Base-by-base conservation (phyloP, 2,329 filamentous ascomycete species). In the Gaeumannomyces sp. region DNA sequence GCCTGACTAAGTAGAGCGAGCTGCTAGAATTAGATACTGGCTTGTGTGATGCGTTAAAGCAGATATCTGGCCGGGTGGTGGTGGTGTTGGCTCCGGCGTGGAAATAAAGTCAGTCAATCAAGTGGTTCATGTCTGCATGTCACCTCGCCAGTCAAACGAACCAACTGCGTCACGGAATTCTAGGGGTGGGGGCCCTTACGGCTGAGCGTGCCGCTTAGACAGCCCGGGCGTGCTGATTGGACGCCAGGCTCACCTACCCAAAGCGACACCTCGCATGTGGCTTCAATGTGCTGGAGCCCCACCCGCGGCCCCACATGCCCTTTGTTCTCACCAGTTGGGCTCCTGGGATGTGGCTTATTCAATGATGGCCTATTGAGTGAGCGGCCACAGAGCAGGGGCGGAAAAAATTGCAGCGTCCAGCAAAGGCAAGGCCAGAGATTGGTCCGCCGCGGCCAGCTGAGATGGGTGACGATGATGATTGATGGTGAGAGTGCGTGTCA, bases 261-360 rank as follows among this genome's bases (percentile, higher is more conserved):
- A 53, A 53, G 22, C 45, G 45, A 53, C 45, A 53, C 45, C 45
- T 53, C 45, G 45, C 45, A 53, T 53, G 45, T 53, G 45, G 45
- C 45, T 53, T 53, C 10, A 19, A 53, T n/a, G 45, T 10, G 45
- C 6, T 22, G 7, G 6, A 8, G 45, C 1, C 22, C 45, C 45
- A n/a, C 45, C 19, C 22, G 45, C 22, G 22, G 19, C 45, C 13
- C 45, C 45, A 53, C 45, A 22, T 53, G 45, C 45, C 10, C 45
- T n/a, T 53, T 53, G 45, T 53, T n/a, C 45, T n/a, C 22, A 6
- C 45, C 45, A 53, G 45, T 53, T 3, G 45, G 45, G 38, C 45
- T n/a, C 3, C 45, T n/a, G 19, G 45, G 22, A 53, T 53, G 45
- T 53, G 45, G 45, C 45, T 22, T 53, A 53, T 53, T 53, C 19